phyloP scores from a whole-genome alignment of 2,329 filamentous ascomycete species.

The Alternaria brassicae region DNA sequence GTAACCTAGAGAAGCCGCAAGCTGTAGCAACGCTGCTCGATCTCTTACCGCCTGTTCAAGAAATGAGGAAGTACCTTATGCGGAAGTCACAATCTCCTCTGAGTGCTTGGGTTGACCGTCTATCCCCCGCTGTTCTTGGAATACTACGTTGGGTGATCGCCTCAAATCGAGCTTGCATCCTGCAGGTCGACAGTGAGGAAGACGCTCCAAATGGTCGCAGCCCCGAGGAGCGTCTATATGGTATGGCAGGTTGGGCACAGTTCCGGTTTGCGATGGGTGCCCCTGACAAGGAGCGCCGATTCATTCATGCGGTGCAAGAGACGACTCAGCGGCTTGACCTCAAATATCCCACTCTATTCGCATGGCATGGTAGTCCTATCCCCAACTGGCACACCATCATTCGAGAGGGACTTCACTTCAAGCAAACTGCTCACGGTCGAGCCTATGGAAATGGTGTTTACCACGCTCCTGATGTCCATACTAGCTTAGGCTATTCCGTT shows the following conservation, averaged over 20 bases:
- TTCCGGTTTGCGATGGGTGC: constrained; percentile 89
- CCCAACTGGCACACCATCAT: constrained; percentile 91
- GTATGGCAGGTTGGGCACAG: constrained; percentile 74
- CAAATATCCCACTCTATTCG: constrained; percentile 74
- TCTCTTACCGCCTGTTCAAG: constrained; percentile 66
- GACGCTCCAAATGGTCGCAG: constrained; percentile 33
- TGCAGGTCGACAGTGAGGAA: constrained; percentile 67
- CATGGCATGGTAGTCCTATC: constrained; percentile 82
- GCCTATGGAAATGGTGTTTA: constrained; percentile 83
- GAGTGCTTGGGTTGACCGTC: constrained; percentile 62
- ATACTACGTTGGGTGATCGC: constrained; percentile 87
- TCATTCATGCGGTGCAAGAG: constrained; percentile 67
- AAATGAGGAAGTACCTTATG: constrained; percentile 62
- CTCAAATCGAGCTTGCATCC: constrained; percentile 85
- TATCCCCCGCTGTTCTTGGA: constrained; percentile 71
- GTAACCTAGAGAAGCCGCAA: constrained; percentile 55
- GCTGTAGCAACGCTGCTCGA: constrained; percentile 62
- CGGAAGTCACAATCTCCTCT: constrained; percentile 50
- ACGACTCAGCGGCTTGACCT: constrained; percentile 52
- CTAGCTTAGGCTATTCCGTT: constrained; percentile 62
- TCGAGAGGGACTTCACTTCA: constrained; percentile 79
- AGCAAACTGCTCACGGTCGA: constrained; percentile 68
- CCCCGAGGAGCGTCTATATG: constrained; percentile 63
- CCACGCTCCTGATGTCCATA: constrained; percentile 67
- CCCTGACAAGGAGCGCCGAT: constrained; percentile 84